A percentile compares a stretch with the other conserved stretches of the same genome.
Evolutionary conservation across 306 rosid genomes (phyloP).

Genomic region (Bauhinia variegata): DNA sequence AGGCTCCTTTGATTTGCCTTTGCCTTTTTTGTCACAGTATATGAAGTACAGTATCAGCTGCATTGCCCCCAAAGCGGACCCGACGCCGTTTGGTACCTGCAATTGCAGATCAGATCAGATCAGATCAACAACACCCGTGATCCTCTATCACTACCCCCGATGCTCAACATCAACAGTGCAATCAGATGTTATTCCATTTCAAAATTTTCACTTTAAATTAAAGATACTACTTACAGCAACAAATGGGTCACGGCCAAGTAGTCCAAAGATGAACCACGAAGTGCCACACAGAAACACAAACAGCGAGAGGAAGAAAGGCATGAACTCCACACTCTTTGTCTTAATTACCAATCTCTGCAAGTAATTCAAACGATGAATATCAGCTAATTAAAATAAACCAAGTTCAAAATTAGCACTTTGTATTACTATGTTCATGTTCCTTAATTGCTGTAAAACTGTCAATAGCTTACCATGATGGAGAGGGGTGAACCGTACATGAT

Average conservation of each 20-base stretch:
- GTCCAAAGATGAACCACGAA: conserved; percentile 83
- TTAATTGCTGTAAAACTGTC: no score
- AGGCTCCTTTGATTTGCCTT: conserved; percentile 33
- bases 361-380: neutral
- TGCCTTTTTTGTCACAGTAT: conserved; percentile 43
- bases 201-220: no score
- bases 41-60: conserved; percentile 59
- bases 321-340: conserved; percentile 85
- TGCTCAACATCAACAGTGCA: no score
- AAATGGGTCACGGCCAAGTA: conserved; percentile 86
- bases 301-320: conserved; percentile 88
- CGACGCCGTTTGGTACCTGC: conserved; percentile 67
- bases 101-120: no score
- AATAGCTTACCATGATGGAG: conserved; percentile 76
- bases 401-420: neutral
- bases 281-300: conserved; percentile 89
- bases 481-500: conserved; percentile 94
- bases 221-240: conserved; percentile 58
- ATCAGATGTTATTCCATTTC: no score
- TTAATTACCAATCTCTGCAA: conserved; percentile 81
- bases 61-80: conserved; percentile 51
- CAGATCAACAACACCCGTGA: conserved; percentile 37
- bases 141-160: no score
- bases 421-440: no score
- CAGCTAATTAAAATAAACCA: neutral